phyloP scores from a whole-genome alignment of 139 green algal species.

The Limnomonas spitsbergensis region DNA sequence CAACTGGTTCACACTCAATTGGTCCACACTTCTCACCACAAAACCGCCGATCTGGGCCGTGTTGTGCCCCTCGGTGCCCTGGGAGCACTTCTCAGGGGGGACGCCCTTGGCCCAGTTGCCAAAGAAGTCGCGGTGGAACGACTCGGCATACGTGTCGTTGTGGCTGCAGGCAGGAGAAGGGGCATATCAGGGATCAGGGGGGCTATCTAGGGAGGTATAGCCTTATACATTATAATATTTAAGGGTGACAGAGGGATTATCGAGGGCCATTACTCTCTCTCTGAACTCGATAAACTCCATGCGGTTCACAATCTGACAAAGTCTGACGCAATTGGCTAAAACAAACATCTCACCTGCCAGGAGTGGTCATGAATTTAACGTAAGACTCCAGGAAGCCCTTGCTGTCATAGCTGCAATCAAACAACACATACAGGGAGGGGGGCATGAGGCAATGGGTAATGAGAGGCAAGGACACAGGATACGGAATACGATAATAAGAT shows the following conservation, averaged over 20 bases:
- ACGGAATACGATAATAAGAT: too few relatives aligned
- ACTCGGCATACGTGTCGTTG: constrained; percentile 66
- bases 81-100: constrained; percentile 45
- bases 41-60: constrained; percentile 63
- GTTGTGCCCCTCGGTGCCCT: constrained; percentile 64
- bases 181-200: background rate
- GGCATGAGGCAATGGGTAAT: background rate
- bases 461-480: too few relatives aligned
- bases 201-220: background rate
- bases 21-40: constrained; percentile 50
- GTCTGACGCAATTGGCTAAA: too few relatives aligned
- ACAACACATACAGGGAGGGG: background rate
- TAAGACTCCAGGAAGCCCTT: constrained; percentile 40
- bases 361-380: constrained; percentile 69
- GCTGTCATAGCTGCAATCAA: constrained; percentile 13
- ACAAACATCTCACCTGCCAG: constrained; percentile 31
- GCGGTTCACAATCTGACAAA: too few relatives aligned
- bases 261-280: too few relatives aligned
- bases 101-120: constrained; percentile 50
- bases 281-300: too few relatives aligned
- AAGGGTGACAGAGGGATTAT: too few relatives aligned
- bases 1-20: too few relatives aligned
- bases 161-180: too few relatives aligned
- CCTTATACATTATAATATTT: too few relatives aligned
- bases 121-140: constrained; percentile 64